Base-by-base conservation (phyloP, 1,284 basidiomycete species). In the Fomitopsis pinicola region DNA sequence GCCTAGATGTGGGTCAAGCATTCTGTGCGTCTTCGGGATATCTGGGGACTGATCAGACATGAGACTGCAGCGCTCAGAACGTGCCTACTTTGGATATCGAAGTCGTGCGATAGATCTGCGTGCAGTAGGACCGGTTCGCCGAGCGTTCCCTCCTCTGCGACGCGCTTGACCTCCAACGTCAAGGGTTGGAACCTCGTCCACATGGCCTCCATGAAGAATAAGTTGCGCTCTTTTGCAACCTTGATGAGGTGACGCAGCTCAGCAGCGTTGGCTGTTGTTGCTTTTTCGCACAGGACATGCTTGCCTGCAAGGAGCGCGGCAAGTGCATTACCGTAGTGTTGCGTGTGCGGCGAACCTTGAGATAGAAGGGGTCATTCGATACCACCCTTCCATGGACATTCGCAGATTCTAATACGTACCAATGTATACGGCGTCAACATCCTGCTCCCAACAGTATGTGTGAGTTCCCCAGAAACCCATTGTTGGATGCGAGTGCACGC, bases 191-290 rank as follows among this genome's bases (percentile, higher is more conserved):
- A 93, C 33, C 90, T 80, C 8, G 91, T 93, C 88, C 87, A 90
- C 73, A 93, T 80, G 2, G 88, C 93, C 75, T 95, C 94, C 93
- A 95, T 95, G 68, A 95, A 85, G 79, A 95, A 95, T 2, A 93
- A 80, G 14, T 86, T 83, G 67, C 89, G 79, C 72, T 91, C 82
- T 71, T 87, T 88, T 0, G 95, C 94, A 26, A 93, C 82, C 8
- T 77, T 74, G 26, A 93, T 75, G 36, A 97, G 80, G 56, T 87
- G 84, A 48, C 84, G 79, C 26, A 89, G 77, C 67, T 92, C 88
- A 5, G 85, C 80, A 5, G 78, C 76, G 68, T 89, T 91, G 58
- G 75, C 81, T 1, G 88, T 91, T 28, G 88, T 84, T 0, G 89
- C 87, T 70, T 95, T 95, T 76, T 96, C 94, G 75, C 91, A 91